Conservation (phyloP, 2,329 filamentous ascomycete genomes). For the Fusarium graminum region DNA sequence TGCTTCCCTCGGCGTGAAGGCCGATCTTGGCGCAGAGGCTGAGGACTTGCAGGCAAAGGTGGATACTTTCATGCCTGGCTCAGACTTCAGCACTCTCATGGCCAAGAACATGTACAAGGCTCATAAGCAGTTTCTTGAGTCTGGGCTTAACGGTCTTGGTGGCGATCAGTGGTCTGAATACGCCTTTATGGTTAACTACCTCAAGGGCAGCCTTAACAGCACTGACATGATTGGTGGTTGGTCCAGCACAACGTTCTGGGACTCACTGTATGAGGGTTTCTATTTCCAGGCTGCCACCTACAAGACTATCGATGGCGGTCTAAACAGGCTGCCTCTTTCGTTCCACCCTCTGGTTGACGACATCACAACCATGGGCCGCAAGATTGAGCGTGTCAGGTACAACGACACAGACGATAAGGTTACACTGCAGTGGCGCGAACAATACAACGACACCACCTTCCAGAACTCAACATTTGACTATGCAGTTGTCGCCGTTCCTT, state of each 20-base stretch:
- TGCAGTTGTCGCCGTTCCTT: background rate
- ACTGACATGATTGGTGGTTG: constrained; percentile 11
- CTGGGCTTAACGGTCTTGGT: constrained; percentile 1
- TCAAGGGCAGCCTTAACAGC: constrained; percentile 13
- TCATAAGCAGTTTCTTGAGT: constrained; percentile 25
- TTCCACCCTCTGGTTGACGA: constrained; percentile 20
- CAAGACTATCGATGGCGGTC: constrained; percentile 12
- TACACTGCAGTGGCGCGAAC: constrained; percentile 1
- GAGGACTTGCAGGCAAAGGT: background rate
- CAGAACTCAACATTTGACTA: constrained; percentile 20
- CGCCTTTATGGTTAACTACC: constrained; percentile 22
- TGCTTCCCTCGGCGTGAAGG: background rate
- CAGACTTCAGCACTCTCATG: constrained; percentile 13
- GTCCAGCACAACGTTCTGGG: constrained; percentile 2
- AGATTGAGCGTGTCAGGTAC: constrained; percentile 12
- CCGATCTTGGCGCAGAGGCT: fast-evolving
- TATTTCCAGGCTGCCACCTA: constrained; percentile 15
- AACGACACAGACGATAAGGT: background rate
- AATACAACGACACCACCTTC: constrained; percentile 17
- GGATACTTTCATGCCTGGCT: background rate
- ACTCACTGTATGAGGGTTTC: background rate
- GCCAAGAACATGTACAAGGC: constrained; percentile 25
- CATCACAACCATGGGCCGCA: constrained; percentile 10
- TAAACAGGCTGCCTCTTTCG: background rate
- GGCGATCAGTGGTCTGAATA: constrained; percentile 22